phyloP scores from a whole-genome alignment of 371 early-diverging fungal genomes.

The Mortierella sp. region DNA sequence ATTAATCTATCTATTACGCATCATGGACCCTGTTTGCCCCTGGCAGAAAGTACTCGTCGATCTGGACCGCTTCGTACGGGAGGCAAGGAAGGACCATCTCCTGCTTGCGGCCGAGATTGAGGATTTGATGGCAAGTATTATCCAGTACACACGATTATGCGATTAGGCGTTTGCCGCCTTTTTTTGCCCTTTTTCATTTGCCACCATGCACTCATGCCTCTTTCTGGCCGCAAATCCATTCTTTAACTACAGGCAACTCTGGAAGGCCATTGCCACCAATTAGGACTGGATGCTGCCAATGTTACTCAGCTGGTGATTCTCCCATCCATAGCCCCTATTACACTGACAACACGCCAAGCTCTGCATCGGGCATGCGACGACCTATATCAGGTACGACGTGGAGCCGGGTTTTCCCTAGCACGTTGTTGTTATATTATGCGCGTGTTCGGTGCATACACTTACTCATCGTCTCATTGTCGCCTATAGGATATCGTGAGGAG shows the following conservation, averaged over 20 bases:
- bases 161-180: conserved; percentile 2
- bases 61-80: conserved; percentile 34
- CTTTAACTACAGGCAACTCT: conserved; percentile 11
- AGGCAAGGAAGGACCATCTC: conserved; percentile 32
- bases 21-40: background rate
- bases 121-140: conserved; percentile 57
- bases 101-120: conserved; percentile 60
- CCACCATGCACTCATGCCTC: background rate
- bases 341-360: conserved; percentile 27
- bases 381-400: conserved; percentile 25
- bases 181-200: background rate
- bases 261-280: conserved; percentile 19
- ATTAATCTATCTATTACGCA: background rate
- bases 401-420: background rate
- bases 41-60: conserved; percentile 42
- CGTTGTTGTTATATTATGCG: background rate
- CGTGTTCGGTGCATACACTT: background rate
- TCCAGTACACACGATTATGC: background rate
- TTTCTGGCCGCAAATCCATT: background rate
- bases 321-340: conserved; percentile 35
- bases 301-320: conserved; percentile 37
- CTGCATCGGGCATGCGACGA: conserved; percentile 40
- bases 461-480: background rate
- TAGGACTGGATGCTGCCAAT: conserved; percentile 43
- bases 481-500: conserved; percentile 43